phyloP scores from a whole-genome alignment of 306 rosid species.

The Senna tora region DNA sequence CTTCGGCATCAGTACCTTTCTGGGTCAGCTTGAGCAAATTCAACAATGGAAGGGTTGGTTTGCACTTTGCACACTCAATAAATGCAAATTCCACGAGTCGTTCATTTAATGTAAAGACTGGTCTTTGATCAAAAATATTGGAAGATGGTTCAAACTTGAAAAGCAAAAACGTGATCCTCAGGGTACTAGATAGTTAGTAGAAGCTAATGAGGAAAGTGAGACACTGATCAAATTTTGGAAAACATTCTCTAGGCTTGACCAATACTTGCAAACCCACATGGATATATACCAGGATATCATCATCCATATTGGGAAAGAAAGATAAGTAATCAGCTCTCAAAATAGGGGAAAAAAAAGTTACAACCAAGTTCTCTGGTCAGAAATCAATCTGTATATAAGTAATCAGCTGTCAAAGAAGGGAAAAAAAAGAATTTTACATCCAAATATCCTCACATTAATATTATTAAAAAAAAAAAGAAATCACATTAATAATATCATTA shows the following conservation, averaged over 20 bases:
- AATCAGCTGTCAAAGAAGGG: too few relatives aligned
- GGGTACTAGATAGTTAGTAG: neutral
- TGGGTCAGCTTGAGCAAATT: conserved; percentile 30
- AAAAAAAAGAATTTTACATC: too few relatives aligned
- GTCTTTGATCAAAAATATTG: conserved; percentile 4
- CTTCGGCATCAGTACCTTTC: conserved; percentile 47
- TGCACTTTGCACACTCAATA: conserved; percentile 45
- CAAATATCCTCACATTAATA: too few relatives aligned
- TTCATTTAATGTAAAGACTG: neutral
- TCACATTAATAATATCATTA: too few relatives aligned
- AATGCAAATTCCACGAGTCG: conserved; percentile 40
- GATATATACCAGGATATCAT: neutral
- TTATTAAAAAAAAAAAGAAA: too few relatives aligned
- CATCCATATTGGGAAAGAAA: neutral
- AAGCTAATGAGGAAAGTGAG: conserved; percentile 5
- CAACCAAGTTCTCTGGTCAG: too few relatives aligned
- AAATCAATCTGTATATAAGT: too few relatives aligned
- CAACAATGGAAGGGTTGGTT: conserved; percentile 21
- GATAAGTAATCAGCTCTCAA: neutral
- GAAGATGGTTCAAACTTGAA: conserved; percentile 9
- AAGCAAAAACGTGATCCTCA: conserved; percentile 14
- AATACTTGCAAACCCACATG: too few relatives aligned
- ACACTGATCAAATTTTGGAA: conserved; percentile 37
- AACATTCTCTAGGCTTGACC: conserved; percentile 25
- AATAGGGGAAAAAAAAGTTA: too few relatives aligned